phyloP scores from a whole-genome alignment of 2,329 filamentous ascomycete species.

The Epichloe hybrida region DNA sequence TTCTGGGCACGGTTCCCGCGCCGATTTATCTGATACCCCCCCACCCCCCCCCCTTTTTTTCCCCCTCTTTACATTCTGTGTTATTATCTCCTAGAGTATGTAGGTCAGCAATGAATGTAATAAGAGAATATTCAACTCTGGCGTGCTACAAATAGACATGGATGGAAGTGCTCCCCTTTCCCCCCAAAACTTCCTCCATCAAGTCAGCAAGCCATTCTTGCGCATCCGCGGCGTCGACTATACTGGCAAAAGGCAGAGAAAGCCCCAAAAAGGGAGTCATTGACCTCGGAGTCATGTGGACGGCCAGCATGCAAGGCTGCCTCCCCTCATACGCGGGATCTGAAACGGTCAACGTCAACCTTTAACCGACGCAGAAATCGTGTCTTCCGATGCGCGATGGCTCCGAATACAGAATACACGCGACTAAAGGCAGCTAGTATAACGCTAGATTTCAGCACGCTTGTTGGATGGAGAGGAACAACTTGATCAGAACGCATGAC shows the following conservation, averaged over 20 bases:
- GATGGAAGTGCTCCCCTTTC: too few relatives aligned
- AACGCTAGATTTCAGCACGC: conserved; percentile 1
- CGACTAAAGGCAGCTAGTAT: too few relatives aligned
- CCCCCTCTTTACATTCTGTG: neutral
- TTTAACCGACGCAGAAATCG: too few relatives aligned
- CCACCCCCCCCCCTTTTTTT: neutral
- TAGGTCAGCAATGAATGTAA: neutral
- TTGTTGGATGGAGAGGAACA: conserved; percentile 29
- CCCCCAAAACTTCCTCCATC: too few relatives aligned
- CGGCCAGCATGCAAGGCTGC: conserved; percentile 27
- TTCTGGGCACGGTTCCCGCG: conserved; percentile 1
- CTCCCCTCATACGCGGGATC: neutral
- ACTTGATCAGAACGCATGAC: too few relatives aligned
- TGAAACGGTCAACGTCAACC: too few relatives aligned
- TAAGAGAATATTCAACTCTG: too few relatives aligned
- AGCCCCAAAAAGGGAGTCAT: conserved; percentile 17
- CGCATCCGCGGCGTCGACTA: conserved; percentile 34
- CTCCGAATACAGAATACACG: too few relatives aligned
- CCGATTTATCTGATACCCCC: neutral
- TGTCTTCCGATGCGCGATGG: too few relatives aligned
- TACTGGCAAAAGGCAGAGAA: conserved; percentile 6
- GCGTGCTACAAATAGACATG: too few relatives aligned
- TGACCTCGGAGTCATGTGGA: conserved; percentile 23
- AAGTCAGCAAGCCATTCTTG: conserved; percentile 21
- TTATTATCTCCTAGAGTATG: neutral